A percentile compares a stretch with the other conserved stretches of the same genome.
phyloP scores from a whole-genome alignment of 1,139 yeast genomes.

The Pichia sp. region DNA sequence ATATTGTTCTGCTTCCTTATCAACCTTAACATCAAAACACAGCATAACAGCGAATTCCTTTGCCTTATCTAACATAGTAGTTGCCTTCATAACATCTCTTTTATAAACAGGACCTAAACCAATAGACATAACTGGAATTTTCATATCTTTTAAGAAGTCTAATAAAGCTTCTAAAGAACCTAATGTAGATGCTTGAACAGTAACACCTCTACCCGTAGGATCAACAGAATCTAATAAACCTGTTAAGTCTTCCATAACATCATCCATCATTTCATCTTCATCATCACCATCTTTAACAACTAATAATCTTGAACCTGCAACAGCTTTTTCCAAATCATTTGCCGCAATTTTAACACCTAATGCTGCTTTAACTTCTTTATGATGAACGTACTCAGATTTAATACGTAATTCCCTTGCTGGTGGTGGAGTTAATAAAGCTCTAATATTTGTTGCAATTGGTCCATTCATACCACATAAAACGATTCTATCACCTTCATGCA shows the following conservation, averaged over 20 bases:
- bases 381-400: conserved; percentile 90
- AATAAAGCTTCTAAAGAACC: conserved; percentile 96
- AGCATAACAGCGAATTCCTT: conserved; percentile 95
- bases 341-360: conserved; percentile 98
- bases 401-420: conserved; percentile 94
- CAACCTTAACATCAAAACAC: conserved; percentile 95
- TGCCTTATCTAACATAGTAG: conserved; percentile 94
- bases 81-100: conserved; percentile 97
- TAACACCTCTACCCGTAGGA: conserved; percentile 91
- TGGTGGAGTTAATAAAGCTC: conserved; percentile 96
- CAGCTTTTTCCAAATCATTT: conserved; percentile 94
- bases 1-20: conserved; percentile 96
- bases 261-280: conserved; percentile 96
- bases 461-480: conserved; percentile 98
- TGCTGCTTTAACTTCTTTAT: conserved; percentile 97
- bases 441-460: conserved; percentile 94
- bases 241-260: conserved; percentile 97
- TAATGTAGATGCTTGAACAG: conserved; percentile 96
- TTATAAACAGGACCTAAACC: conserved; percentile 97
- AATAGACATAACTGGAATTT: conserved; percentile 97
- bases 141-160: conserved; percentile 96
- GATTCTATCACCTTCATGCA: conserved; percentile 90
- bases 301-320: conserved; percentile 94
- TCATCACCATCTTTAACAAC: conserved; percentile 97
- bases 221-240: conserved; percentile 94